A percentile compares a stretch with the other conserved stretches of the same genome.
Conservation (phyloP, 2,329 filamentous ascomycete genomes). For the Geosmithia putterillii region DNA sequence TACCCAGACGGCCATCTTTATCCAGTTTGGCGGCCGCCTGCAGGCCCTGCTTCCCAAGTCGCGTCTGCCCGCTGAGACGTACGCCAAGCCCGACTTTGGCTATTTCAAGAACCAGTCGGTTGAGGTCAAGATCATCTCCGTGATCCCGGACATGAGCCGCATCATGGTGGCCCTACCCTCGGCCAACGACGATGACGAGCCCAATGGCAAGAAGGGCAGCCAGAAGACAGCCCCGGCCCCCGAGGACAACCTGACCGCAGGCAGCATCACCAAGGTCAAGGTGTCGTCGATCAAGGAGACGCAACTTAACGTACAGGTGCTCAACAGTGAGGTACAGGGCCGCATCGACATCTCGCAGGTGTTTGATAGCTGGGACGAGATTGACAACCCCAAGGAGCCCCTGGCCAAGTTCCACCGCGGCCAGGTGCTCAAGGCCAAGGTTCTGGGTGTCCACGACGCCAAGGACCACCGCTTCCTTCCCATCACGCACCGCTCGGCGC, state of each 20-base stretch:
- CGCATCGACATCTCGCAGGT: slow-evolving; percentile 85
- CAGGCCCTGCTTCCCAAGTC: slow-evolving; percentile 71
- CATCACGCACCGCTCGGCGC: slow-evolving; percentile 72
- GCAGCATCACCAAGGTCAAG: slow-evolving; percentile 61
- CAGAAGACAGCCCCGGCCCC: slow-evolving; percentile 22
- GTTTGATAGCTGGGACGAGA: slow-evolving; percentile 81
- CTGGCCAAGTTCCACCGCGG: slow-evolving; percentile 60
- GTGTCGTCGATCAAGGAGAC: slow-evolving; percentile 81
- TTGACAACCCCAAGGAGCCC: slow-evolving; percentile 70
- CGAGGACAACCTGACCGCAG: slow-evolving; percentile 62
- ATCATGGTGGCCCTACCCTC: slow-evolving; percentile 46
- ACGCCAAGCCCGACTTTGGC: slow-evolving; percentile 62
- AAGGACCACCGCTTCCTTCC: slow-evolving; percentile 85
- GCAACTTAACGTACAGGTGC: slow-evolving; percentile 81
- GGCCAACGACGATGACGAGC: slow-evolving; percentile 30
- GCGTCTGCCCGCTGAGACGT: slow-evolving; percentile 59
- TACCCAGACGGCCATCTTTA: slow-evolving; percentile 67
- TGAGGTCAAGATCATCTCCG: slow-evolving; percentile 55
- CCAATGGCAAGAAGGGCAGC: slow-evolving; percentile 17
- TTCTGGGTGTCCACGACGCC: slow-evolving; percentile 82
- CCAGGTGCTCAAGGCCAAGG: slow-evolving; percentile 59
- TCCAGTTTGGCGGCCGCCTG: slow-evolving; percentile 73
- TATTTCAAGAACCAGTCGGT: slow-evolving; percentile 67
- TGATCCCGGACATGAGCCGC: slow-evolving; percentile 58
- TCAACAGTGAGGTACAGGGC: slow-evolving; percentile 64